Evolutionary conservation across 306 rosid species (phyloP), one percentile per base, ranked within the genome.

Genomic region (Dalbergia cochinchinensis): DNA sequence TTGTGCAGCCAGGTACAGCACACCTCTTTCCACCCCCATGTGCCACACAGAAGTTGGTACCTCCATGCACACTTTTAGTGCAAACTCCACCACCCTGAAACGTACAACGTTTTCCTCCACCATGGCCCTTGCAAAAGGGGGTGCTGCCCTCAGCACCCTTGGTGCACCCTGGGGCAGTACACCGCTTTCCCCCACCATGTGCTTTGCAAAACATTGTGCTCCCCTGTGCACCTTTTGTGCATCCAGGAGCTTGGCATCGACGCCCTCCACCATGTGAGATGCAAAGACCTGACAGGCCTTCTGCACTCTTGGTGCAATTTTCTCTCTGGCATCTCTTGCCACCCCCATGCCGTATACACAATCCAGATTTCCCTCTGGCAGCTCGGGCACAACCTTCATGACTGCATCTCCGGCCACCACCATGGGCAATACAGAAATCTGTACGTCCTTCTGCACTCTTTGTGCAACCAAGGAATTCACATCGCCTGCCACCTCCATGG

Each of bases 381-480:
- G 98, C 98, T 80, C 98, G 90, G 54, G 91, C 65, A 84, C 98
- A 94, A 67, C 96, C 79, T 10, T 89, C 96, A 13, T 88, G 85
- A 74, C 88, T 92, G 85, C 98, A 94, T 83, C 98, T 87, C 58
- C 96, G 90, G 45, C 98, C 98, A 51, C 98, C 98, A 86, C 98
- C 98, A 86, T 94, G 98, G 60, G 97, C 98, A 82, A 94, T 94
- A 82, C 98, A 94, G 82, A 80, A 92, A 76, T 94, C 98, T 5
- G 98, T 94, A 11, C 98, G 94, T 39, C 98, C 98, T 88, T 94
- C 98, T 41, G 98, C 98, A 87, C 98, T 94, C 90, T 92, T 94
- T n/a, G 98, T 92, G 83, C 98, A 94, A 62, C 98, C 98, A 82
- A 94, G 91, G 84, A 66, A 86, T 66, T 94, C 95, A 80, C 98